These are phyloP conservation scores for Penicillium ucsense DNA, from an alignment of 495 filamentous ascomycete species.

Conservation along the genomic window DNA sequence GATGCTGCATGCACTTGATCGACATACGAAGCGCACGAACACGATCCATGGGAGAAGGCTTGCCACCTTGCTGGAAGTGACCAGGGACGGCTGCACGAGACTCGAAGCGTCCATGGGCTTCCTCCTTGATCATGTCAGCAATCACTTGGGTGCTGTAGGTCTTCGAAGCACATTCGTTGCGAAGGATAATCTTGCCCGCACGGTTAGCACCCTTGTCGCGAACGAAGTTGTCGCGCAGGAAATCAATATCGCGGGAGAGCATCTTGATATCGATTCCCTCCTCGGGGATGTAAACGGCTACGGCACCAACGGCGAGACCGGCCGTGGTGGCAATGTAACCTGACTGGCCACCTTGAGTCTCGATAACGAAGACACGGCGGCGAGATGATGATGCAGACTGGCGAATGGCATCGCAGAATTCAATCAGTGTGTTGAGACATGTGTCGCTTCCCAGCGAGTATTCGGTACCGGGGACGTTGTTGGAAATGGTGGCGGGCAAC, in stretches of 20 bases:
- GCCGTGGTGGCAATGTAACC: conserved; percentile 91
- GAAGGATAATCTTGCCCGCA: conserved; percentile 86
- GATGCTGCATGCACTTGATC: conserved; percentile 80
- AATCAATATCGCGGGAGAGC: conserved; percentile 83
- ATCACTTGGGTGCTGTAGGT: conserved; percentile 90
- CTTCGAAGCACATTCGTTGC: conserved; percentile 84
- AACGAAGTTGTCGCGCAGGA: conserved; percentile 76
- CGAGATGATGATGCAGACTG: conserved; percentile 91
- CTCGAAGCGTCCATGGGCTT: conserved; percentile 86
- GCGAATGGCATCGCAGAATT: conserved; percentile 94
- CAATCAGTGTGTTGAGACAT: conserved; percentile 90
- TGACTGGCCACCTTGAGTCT: conserved; percentile 90
- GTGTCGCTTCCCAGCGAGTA: conserved; percentile 96
- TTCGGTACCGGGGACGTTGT: conserved; percentile 97
- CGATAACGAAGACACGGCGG: conserved; percentile 91
- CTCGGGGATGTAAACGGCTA: conserved; percentile 96
- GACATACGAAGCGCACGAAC: conserved; percentile 85
- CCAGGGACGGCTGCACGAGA: conserved; percentile 89
- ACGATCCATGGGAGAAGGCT: conserved; percentile 90
- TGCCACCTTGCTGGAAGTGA: conserved; percentile 94
- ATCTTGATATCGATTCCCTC: conserved; percentile 91
- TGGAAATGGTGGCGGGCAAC: conserved; percentile 93
- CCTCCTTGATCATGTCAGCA: conserved; percentile 89
- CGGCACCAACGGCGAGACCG: conserved; percentile 78
- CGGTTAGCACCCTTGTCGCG: conserved; percentile 83